Percentiles rank a stretch among this genome's conserved stretches.
These are phyloP conservation scores for Phytopythium delawarense DNA, from an alignment of 352 stramenopile genomes.

Conservation along the genomic window DNA sequence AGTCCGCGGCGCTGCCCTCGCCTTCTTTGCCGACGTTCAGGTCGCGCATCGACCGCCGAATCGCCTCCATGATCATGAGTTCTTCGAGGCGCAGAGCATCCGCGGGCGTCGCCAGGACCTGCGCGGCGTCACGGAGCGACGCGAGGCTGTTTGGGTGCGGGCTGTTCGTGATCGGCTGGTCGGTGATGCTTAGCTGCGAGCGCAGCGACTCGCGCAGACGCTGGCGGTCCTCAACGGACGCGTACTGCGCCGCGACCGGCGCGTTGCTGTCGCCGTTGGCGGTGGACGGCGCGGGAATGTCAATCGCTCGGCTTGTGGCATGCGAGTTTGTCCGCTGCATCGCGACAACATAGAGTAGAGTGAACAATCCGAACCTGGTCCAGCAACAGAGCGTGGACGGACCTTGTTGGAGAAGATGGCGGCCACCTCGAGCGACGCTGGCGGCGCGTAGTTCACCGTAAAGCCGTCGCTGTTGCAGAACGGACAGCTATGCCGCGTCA, in stretches of 20 bases:
- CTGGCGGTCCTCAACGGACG: constrained; percentile 72
- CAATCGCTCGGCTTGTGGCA: constrained; percentile 27
- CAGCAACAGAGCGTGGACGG: not conserved
- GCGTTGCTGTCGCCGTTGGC: constrained; percentile 9
- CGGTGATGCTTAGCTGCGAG: constrained; percentile 60
- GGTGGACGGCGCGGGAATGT: constrained; percentile 21
- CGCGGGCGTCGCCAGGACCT: constrained; percentile 33
- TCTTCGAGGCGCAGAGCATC: constrained; percentile 67
- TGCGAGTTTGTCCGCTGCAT: constrained; percentile 21
- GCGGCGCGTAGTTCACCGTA: constrained; percentile 42
- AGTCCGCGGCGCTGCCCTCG: constrained; percentile 14
- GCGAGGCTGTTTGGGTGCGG: constrained; percentile 40
- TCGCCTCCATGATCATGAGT: constrained; percentile 80
- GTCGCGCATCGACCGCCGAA: constrained; percentile 77
- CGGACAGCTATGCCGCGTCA: constrained; percentile 45
- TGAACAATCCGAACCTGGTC: constrained; percentile 6
- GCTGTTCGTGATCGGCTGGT: constrained; percentile 45
- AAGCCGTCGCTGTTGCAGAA: constrained; percentile 80
- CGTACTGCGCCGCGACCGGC: constrained; percentile 33
- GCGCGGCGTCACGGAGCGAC: constrained; percentile 33
- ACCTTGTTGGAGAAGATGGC: constrained; percentile 43
- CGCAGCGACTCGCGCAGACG: constrained; percentile 68
- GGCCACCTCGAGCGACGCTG: constrained; percentile 36
- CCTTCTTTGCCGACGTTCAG: constrained; percentile 35
- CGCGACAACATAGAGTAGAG: not conserved